Conservation (phyloP, 805 yeast genomes). For the Zygosaccharomyces pseudorouxii region DNA sequence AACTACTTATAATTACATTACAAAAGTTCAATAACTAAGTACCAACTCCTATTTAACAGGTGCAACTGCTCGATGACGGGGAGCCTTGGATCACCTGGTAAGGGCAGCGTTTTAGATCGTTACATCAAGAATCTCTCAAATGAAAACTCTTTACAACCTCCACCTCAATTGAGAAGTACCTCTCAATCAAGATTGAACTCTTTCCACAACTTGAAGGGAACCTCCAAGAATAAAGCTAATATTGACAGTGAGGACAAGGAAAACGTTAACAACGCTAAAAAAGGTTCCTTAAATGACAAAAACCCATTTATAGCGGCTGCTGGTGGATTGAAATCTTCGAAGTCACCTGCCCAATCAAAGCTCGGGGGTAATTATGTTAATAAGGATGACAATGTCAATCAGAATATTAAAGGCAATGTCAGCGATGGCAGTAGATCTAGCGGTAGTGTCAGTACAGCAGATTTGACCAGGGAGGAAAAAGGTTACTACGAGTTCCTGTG, state of each 20-base stretch:
- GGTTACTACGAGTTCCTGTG: conserved; percentile 74
- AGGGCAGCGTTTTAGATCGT: conserved; percentile 21
- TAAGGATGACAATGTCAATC: neutral
- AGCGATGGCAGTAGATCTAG: neutral
- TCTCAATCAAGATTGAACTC: conserved; percentile 27
- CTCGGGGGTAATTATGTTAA: neutral
- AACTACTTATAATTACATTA: neutral
- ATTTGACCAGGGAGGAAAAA: conserved; percentile 19
- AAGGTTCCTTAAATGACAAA: neutral
- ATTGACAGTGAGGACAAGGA: neutral
- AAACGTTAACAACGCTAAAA: neutral
- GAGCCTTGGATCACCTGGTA: conserved; percentile 21
- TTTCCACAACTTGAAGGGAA: conserved; percentile 7
- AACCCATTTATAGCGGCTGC: conserved; percentile 6
- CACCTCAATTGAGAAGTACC: conserved; percentile 18
- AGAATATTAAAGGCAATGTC: neutral
- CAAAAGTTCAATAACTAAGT: neutral
- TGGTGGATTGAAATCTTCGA: neutral
- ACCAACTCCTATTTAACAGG: neutral
- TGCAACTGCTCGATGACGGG: conserved; percentile 12
- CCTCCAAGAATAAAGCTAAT: neutral
- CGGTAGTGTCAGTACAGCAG: neutral
- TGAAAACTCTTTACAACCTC: conserved; percentile 10
- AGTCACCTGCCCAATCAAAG: neutral
- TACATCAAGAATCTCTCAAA: conserved; percentile 26